Evolutionary conservation across 176 grass and related monocot species (phyloP).

Genomic region (Cenchrus fungigraminus): DNA sequence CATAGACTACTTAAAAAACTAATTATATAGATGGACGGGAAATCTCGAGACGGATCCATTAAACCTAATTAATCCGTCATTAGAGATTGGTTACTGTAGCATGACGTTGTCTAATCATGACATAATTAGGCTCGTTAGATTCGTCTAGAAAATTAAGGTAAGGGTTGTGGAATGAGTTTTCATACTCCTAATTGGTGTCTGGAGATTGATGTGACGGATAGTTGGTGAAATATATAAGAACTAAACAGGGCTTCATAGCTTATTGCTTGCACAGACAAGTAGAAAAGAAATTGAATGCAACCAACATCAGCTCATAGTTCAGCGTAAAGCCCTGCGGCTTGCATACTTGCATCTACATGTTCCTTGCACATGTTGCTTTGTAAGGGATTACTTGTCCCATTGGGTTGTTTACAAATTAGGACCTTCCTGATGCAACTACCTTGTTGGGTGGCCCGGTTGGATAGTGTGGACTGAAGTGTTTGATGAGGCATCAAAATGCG

Average conservation of each 20-base stretch:
- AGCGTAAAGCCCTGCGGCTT: not conserved
- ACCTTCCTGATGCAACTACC: slow-evolving; percentile 28
- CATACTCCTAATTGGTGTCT: too few species aligned
- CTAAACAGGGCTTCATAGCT: not conserved
- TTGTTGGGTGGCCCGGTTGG: not conserved
- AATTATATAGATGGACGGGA: too few species aligned
- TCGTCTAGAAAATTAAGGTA: too few species aligned
- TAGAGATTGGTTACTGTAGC: too few species aligned
- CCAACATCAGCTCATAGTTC: slow-evolving; percentile 24
- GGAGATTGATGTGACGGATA: too few species aligned
- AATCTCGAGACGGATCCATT: too few species aligned
- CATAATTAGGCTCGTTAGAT: too few species aligned
- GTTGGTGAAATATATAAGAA: too few species aligned
- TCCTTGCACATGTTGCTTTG: not conserved
- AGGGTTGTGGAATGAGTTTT: too few species aligned
- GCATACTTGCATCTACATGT: not conserved
- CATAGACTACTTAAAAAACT: too few species aligned
- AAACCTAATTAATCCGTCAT: too few species aligned
- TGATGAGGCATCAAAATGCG: not conserved
- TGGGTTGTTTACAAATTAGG: slow-evolving; percentile 18
- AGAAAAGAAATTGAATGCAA: not conserved
- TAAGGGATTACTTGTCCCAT: not conserved
- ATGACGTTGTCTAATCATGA: too few species aligned
- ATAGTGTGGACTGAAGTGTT: slow-evolving; percentile 6
- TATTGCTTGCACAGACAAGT: slow-evolving; percentile 25